These are phyloP conservation scores for Epichloe sp. DNA, from an alignment of 2,329 filamentous ascomycete genomes.

Conservation along the genomic window DNA sequence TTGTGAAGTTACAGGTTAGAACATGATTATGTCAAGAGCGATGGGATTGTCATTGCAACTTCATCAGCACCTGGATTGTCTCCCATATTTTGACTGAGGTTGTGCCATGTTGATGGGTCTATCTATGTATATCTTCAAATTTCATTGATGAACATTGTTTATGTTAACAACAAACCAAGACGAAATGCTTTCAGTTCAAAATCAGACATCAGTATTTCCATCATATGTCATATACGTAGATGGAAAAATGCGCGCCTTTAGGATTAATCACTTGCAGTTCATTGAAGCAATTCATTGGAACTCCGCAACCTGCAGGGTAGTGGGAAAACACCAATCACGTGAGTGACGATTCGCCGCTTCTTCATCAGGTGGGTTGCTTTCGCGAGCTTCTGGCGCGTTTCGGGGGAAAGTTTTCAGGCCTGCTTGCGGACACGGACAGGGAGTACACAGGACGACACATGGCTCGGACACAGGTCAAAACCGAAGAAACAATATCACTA, in stretches of 20 bases:
- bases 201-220: too few relatives aligned
- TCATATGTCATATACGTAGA: too few relatives aligned
- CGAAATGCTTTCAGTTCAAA: too few relatives aligned
- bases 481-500: neutral
- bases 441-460: neutral
- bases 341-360: neutral
- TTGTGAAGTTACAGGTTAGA: too few relatives aligned
- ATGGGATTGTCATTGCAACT: too few relatives aligned
- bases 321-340: neutral
- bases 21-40: too few relatives aligned
- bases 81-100: too few relatives aligned
- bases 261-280: neutral
- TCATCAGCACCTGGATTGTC: too few relatives aligned
- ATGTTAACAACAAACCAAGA: too few relatives aligned
- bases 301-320: neutral
- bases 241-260: neutral
- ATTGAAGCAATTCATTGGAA: neutral
- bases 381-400: neutral
- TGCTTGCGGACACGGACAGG: neutral
- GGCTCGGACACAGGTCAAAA: neutral
- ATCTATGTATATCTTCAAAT: too few relatives aligned
- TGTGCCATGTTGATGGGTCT: too few relatives aligned
- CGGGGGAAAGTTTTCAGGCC: neutral
- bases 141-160: too few relatives aligned
- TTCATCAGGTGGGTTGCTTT: neutral